These are phyloP conservation scores for Larix kaempferi DNA, from an alignment of 75 land plant genomes.

Conservation along the genomic window DNA sequence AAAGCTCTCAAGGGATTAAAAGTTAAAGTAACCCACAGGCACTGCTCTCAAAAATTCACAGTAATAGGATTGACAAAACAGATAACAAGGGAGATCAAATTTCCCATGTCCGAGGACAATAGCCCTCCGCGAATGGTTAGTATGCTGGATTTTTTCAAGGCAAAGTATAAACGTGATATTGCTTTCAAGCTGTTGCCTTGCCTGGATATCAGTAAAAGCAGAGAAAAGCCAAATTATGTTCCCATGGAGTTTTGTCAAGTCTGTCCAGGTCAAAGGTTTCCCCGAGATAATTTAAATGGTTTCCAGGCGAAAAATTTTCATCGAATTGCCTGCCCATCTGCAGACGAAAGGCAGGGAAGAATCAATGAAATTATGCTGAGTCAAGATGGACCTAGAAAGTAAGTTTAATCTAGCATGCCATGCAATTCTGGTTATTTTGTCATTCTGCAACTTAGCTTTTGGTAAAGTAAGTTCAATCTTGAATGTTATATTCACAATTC, in stretches of 20 bases:
- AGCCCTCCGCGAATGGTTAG: not conserved
- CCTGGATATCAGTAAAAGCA: slow-evolving; percentile 23
- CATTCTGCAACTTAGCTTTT: not conserved
- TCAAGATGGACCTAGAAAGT: slow-evolving; percentile 46
- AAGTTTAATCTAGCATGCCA: not conserved
- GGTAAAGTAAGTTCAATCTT: not conserved
- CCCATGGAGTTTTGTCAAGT: slow-evolving; percentile 70
- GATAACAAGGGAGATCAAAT: slow-evolving; percentile 20
- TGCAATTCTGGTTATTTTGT: not conserved
- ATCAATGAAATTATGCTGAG: slow-evolving; percentile 28
- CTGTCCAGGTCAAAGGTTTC: slow-evolving; percentile 38
- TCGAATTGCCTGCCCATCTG: slow-evolving; percentile 12
- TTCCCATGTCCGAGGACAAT: slow-evolving; percentile 21
- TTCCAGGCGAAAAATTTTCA: slow-evolving; percentile 5
- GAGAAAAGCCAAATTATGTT: slow-evolving; percentile 25
- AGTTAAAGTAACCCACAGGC: slow-evolving; percentile 45
- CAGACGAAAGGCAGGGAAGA: slow-evolving; percentile 16
- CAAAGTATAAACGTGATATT: slow-evolving; percentile 30
- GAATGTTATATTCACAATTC: too few species aligned
- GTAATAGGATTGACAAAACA: slow-evolving; percentile 33
- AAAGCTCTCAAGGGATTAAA: slow-evolving; percentile 31
- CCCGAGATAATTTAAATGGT: slow-evolving; percentile 25
- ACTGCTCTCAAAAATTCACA: slow-evolving; percentile 33
- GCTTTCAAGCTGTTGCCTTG: slow-evolving; percentile 34
- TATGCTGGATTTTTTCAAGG: slow-evolving; percentile 36